Percentiles rank a stretch among this genome's conserved stretches.
Evolutionary conservation across 257 asterid genomes (phyloP).

Genomic region (Solanum clarkiae): DNA sequence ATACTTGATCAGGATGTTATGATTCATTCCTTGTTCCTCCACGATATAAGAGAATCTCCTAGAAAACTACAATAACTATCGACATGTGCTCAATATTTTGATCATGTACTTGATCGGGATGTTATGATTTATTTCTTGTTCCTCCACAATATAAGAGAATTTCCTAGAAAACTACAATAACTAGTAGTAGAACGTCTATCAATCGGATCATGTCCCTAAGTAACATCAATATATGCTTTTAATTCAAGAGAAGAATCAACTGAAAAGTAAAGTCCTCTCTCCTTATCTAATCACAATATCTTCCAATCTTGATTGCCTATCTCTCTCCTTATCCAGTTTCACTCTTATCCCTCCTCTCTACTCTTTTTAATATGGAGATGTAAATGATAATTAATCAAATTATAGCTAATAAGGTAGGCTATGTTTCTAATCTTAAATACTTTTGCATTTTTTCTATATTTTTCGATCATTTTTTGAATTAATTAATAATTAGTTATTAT

Average conservation of each 20-base stretch:
- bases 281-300: too few species aligned
- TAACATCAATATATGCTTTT: not conserved
- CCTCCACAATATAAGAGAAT: not conserved
- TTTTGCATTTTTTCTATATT: too few species aligned
- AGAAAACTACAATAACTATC: not conserved
- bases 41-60: not conserved
- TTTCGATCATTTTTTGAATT: too few species aligned
- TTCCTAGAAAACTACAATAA: not conserved
- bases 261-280: too few species aligned
- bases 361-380: too few species aligned
- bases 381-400: too few species aligned
- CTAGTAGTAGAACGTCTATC: not conserved
- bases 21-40: not conserved
- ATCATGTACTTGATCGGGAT: not conserved
- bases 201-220: not conserved
- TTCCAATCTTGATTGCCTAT: too few species aligned
- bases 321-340: too few species aligned
- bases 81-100: not conserved
- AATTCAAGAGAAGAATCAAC: not conserved
- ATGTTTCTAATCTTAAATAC: too few species aligned
- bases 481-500: too few species aligned
- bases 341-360: too few species aligned
- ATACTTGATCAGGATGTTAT: not conserved
- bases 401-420: too few species aligned
- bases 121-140: not conserved